phyloP scores from a whole-genome alignment of 1,139 yeast genomes.

The Lodderomyces metapsilosis region DNA sequence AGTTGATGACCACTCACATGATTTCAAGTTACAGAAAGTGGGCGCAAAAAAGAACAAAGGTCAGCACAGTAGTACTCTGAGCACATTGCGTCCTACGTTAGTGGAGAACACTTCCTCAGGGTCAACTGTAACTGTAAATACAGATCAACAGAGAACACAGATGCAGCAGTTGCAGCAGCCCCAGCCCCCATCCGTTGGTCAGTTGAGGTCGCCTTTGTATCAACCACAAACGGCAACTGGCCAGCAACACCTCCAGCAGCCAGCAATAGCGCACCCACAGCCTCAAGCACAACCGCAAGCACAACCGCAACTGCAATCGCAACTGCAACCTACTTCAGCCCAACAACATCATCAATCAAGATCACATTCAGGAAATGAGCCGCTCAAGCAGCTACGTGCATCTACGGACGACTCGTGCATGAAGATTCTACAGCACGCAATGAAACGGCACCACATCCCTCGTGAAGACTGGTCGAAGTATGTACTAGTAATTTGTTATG shows the following conservation, averaged over 20 bases:
- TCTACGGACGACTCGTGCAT: conserved; percentile 91
- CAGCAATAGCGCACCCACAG: not conserved
- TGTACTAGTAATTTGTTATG: conserved; percentile 86
- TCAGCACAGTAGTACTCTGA: conserved; percentile 3
- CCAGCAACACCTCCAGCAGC: conserved; percentile 1
- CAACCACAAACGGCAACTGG: not conserved
- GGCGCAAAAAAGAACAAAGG: conserved; percentile 11
- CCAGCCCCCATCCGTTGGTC: not conserved
- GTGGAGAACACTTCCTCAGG: conserved; percentile 24
- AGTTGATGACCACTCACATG: conserved; percentile 11
- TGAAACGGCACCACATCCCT: conserved; percentile 79
- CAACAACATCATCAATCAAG: conserved; percentile 4
- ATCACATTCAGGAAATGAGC: conserved; percentile 43
- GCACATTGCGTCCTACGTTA: conserved; percentile 27
- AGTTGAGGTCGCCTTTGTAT: not conserved
- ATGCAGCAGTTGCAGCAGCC: not conserved
- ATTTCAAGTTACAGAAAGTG: conserved; percentile 16
- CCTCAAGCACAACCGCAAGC: not conserved
- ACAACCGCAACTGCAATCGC: conserved; percentile 1
- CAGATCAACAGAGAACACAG: conserved; percentile 3
- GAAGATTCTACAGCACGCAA: conserved; percentile 84
- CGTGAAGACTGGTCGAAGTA: conserved; percentile 86
- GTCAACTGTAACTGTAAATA: conserved; percentile 12
- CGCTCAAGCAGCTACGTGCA: conserved; percentile 81
- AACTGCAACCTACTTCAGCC: conserved; percentile 7